Base-by-base conservation (phyloP, 169 alveolate species). In the Plasmodium inui region DNA sequence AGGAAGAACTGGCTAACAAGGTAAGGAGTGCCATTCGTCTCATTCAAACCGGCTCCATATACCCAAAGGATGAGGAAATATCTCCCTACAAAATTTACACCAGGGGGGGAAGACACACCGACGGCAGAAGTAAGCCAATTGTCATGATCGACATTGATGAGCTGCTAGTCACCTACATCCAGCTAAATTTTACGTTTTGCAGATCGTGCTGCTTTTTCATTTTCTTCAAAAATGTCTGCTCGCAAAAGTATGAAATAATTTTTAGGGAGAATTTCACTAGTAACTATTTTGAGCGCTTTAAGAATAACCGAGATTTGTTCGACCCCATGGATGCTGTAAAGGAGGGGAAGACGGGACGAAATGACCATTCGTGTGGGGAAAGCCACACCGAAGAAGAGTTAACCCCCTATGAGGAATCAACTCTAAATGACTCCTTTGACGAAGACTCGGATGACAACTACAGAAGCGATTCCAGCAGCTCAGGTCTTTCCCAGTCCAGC, bases 131-230 rank as follows among this genome's bases (percentile, higher is more conserved):
- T 10, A 83, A 83, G 3, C 79, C 72, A 78, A 55, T 81, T 71
- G 76, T 91, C 74, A 72, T 72, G 28, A 71, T 91, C 26, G 95
- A 91, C 76, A 91, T 91, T 72, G 95, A 91, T 14, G 95, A 91
- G 44, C 55, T 91, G 80, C 79, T 91, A 46, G 80, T 91, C 74
- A 91, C 95, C 14, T 91, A 91, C 57, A 55, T 91, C 10, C 95
- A 91, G 39, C 34, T 91, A 9, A 91, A 82, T 72, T 91, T 91
- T 9, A 46, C 74, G 22, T 91, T 91, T 72, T 91, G 92, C 55
- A 81, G 92, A 82, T 81, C 67, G n/a, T 91, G 95, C 57, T 91
- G 91, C 76, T 81, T 81, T 82, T 70, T 91, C 57, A 37, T 81
- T 70, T 91, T 91, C 32, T 91, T 91, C 76, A 81, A 91, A 91